Base-by-base conservation (phyloP, 1,284 basidiomycete species). In the Cronartium ribicola region DNA sequence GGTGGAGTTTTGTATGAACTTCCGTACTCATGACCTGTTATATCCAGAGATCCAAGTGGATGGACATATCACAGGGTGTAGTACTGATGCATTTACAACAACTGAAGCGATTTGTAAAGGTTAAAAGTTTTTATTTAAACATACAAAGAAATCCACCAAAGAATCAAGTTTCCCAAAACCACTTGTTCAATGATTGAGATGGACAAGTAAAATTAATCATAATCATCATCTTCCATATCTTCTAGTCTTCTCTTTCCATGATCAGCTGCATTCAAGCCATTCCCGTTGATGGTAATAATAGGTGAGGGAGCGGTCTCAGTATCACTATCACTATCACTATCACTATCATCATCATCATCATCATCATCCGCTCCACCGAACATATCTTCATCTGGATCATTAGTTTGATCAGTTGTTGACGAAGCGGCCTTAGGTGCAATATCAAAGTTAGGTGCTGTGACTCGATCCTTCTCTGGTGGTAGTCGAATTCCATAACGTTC, bases 401-500 rank as follows among this genome's bases (percentile, higher is more conserved):
- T 82, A 77, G 86, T 88, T 67, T 88, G 86, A 57, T 86, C 87
- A 40, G 67, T 69, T 6, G 75, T 75, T 4, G 89, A 87, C 22
- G 90, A 88, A 14, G 90, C 87, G 78, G 88, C 87, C 81, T 92
- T 93, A 7, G 95, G 94, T 0, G 96, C 86, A 78, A 98, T 86
- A 79, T 93, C 89, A 83, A 98, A 98, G 83, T 96, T 92, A 77
- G 96, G 88, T 22, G 90, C 86, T 11, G 92, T 92, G 46, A 98
- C 85, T 72, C 92, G 90, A 55, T 97, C 92, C 37, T 87, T 83
- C 11, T 87, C 80, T 3, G 90, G 89, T 0, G 95, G 95, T 22
- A 98, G 84, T 22, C 94, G 89, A 63, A 98, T 87, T 44, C 94
- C 95, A 82, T 96, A 97, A 0, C 93, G 88, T 83, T 98, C 95